These are phyloP conservation scores for Myriosclerotinia scirpicola DNA, from an alignment of 2,329 filamentous ascomycete genomes.

Conservation along the genomic window DNA sequence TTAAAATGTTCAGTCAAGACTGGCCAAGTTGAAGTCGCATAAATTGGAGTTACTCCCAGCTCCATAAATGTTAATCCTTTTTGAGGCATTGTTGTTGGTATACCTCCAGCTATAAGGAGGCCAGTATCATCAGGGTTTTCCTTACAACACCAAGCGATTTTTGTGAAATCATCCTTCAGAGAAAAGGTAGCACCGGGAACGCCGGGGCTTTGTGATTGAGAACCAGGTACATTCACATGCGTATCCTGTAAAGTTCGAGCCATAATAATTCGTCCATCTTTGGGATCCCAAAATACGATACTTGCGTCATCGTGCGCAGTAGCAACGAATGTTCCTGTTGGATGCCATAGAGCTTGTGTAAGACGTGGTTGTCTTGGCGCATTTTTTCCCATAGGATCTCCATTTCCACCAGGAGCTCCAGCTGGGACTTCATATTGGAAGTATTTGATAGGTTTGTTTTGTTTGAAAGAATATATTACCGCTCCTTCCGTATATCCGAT, in stretches of 20 bases:
- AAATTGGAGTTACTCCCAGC: constrained; percentile 82
- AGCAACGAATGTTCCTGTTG: constrained; percentile 57
- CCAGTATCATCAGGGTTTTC: constrained; percentile 91
- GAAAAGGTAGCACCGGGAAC: constrained; percentile 52
- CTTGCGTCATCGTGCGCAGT: constrained; percentile 64
- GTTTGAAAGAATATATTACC: constrained; percentile 92
- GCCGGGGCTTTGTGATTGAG: constrained; percentile 40
- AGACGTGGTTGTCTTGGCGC: constrained; percentile 69
- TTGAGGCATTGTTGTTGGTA: constrained; percentile 61
- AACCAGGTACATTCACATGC: constrained; percentile 67
- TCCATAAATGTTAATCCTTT: constrained; percentile 89
- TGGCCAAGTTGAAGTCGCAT: constrained; percentile 90
- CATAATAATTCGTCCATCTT: constrained; percentile 80
- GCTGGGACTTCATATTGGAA: constrained; percentile 80
- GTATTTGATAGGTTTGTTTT: constrained; percentile 74
- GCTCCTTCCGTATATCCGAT: constrained; percentile 90
- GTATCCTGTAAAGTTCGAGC: constrained; percentile 76
- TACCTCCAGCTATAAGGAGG: constrained; percentile 81
- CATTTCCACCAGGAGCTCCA: constrained; percentile 73
- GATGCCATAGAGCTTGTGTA: constrained; percentile 89
- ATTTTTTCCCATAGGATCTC: constrained; percentile 62
- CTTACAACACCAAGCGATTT: constrained; percentile 91
- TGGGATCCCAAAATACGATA: constrained; percentile 90
- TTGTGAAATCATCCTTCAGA: constrained; percentile 71
- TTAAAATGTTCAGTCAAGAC: constrained; percentile 75